These are phyloP conservation scores for Paecilomyces niveus DNA, from an alignment of 2,329 filamentous ascomycete genomes.

Conservation along the genomic window DNA sequence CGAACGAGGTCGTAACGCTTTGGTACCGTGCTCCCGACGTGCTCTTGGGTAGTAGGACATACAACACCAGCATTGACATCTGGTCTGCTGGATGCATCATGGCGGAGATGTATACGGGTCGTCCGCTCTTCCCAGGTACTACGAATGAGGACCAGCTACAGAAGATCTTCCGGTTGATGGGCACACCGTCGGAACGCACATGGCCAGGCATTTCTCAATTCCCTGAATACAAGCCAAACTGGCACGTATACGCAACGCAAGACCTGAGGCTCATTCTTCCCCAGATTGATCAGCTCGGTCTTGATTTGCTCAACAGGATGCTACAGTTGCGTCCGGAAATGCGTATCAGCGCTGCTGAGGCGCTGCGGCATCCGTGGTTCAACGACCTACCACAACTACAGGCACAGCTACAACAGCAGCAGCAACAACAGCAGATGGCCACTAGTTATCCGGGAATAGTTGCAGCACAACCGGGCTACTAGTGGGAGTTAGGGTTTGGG, in stretches of 20 bases:
- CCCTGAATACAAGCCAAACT: conserved; percentile 95
- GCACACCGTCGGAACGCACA: conserved; percentile 86
- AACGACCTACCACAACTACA: conserved; percentile 54
- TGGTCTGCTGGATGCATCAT: conserved; percentile 99
- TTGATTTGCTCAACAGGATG: conserved; percentile 85
- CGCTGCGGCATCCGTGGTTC: conserved; percentile 90
- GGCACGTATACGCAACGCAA: conserved; percentile 90
- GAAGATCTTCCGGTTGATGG: conserved; percentile 98
- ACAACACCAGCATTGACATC: conserved; percentile 99
- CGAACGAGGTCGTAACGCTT: conserved; percentile 92
- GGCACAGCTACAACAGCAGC: conserved; percentile 37
- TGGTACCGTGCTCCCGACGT: conserved; percentile 98
- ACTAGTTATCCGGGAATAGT: conserved; percentile 1
- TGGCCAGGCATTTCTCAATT: conserved; percentile 95
- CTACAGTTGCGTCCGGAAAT: conserved; percentile 88
- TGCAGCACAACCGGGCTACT: background rate
- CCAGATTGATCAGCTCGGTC: conserved; percentile 78
- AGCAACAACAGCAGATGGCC: conserved; percentile 23
- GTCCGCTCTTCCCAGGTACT: conserved; percentile 91
- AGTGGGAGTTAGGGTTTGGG: background rate
- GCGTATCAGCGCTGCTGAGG: conserved; percentile 78
- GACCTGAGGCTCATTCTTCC: conserved; percentile 80
- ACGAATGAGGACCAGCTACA: conserved; percentile 97
- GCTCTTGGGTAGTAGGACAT: conserved; percentile 84
- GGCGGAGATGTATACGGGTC: conserved; percentile 98